phyloP scores from a whole-genome alignment of 352 stramenopile species.

The Phytophthora agathidicida region DNA sequence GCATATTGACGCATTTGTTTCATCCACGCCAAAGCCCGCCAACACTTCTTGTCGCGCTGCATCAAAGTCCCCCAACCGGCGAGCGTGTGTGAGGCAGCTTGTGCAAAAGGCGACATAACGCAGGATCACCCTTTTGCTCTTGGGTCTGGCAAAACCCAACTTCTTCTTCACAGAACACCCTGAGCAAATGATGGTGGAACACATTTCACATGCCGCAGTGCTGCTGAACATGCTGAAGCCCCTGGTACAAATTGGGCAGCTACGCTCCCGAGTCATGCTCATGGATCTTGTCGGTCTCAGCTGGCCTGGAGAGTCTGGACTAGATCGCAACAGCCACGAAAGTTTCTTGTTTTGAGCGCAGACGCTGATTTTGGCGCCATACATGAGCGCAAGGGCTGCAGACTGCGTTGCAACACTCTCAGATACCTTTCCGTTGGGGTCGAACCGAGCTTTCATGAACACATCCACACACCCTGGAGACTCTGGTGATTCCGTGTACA shows the following conservation, averaged over 20 bases:
- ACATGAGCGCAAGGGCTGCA: constrained; percentile 34
- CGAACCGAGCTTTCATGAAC: constrained; percentile 41
- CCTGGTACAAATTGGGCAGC: constrained; percentile 39
- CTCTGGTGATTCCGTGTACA: constrained; percentile 40
- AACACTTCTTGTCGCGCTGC: constrained; percentile 34
- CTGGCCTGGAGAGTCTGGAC: constrained; percentile 9
- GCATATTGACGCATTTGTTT: constrained; percentile 15
- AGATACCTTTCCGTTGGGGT: constrained; percentile 32
- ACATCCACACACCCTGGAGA: constrained; percentile 31
- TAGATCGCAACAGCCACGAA: constrained; percentile 37
- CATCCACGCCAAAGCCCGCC: constrained; percentile 6
- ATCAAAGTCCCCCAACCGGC: constrained; percentile 30
- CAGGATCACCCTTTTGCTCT: constrained; percentile 26
- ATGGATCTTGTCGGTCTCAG: constrained; percentile 9
- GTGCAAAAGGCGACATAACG: constrained; percentile 36
- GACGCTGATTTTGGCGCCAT: constrained; percentile 21
- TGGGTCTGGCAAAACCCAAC: constrained; percentile 26
- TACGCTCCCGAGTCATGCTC: constrained; percentile 16
- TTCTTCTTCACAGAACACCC: constrained; percentile 40
- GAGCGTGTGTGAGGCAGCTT: constrained; percentile 30
- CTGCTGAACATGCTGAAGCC: constrained; percentile 33
- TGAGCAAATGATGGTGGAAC: constrained; percentile 31
- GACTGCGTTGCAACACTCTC: constrained; percentile 33
- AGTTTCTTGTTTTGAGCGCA: constrained; percentile 55
- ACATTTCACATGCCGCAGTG: constrained; percentile 29